phyloP scores from a whole-genome alignment of 1,284 basidiomycete genomes.

The Rhodotorula sp. region DNA sequence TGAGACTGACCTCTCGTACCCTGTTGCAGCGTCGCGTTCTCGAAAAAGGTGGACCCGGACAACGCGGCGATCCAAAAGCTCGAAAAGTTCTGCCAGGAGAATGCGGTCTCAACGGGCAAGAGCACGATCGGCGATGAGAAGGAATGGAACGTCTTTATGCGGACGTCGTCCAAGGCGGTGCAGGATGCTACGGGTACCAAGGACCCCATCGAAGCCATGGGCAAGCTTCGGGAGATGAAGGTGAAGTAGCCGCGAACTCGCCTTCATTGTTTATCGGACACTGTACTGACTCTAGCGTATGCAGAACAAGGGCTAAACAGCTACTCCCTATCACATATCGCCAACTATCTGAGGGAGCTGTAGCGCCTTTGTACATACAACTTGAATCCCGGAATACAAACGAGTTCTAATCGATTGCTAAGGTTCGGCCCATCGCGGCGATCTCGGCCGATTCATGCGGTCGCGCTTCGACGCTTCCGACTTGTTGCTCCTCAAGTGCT shows the following conservation, averaged over 20 bases:
- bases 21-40: slow-evolving; percentile 45
- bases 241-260: slow-evolving; percentile 1
- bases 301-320: slow-evolving; percentile 31
- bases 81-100: slow-evolving; percentile 55
- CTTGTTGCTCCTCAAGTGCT: neutral
- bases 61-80: slow-evolving; percentile 62
- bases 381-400: neutral
- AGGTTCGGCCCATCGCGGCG: neutral
- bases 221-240: slow-evolving; percentile 35
- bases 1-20: too few relatives aligned
- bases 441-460: neutral
- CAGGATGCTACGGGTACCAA: slow-evolving; percentile 27
- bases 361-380: neutral
- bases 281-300: neutral
- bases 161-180: slow-evolving; percentile 45
- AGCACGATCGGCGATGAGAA: slow-evolving; percentile 83
- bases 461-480: neutral
- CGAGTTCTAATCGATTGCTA: neutral
- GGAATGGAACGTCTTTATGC: slow-evolving; percentile 81
- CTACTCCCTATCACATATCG: too few relatives aligned
- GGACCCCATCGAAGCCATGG: slow-evolving; percentile 37
- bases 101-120: slow-evolving; percentile 66
- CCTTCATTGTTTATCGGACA: neutral
- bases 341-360: neutral
- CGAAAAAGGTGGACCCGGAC: slow-evolving; percentile 61